phyloP scores from a whole-genome alignment of 148 eudicot species.

The Gaultheria prostrata region DNA sequence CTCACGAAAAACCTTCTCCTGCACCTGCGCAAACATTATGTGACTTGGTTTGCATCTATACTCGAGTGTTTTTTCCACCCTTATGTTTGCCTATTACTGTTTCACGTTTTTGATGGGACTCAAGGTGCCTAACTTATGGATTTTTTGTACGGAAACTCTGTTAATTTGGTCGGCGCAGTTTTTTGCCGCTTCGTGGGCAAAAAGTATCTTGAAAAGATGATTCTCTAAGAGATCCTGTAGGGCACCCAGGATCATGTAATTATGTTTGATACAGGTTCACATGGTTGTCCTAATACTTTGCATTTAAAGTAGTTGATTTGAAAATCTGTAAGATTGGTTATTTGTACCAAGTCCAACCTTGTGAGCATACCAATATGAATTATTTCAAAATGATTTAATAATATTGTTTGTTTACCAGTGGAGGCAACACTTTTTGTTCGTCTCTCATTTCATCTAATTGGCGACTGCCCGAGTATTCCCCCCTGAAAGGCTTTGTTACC shows the following conservation, averaged over 20 bases:
- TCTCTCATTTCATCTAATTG: background rate
- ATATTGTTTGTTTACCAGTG: background rate
- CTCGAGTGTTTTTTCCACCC: too few species aligned
- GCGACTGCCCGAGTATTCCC: background rate
- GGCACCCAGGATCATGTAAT: background rate
- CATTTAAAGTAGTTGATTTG: background rate
- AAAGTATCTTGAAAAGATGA: background rate
- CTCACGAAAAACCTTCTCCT: too few species aligned
- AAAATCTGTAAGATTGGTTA: constrained; percentile 2
- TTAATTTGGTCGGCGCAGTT: background rate
- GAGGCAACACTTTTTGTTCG: background rate
- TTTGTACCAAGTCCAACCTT: background rate
- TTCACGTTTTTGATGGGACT: background rate
- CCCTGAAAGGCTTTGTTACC: background rate
- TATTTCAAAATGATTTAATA: background rate
- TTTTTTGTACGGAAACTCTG: background rate
- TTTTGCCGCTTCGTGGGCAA: background rate
- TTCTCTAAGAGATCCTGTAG: too few species aligned
- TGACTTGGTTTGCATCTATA: too few species aligned
- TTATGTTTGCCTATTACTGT: too few species aligned
- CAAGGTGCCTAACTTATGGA: background rate
- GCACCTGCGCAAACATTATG: too few species aligned
- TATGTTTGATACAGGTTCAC: background rate
- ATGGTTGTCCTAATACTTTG: background rate
- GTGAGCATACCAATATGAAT: too few species aligned